Evolutionary conservation across 2,329 filamentous ascomycete genomes (phyloP).

Genomic region (Aureobasidium sp.): DNA sequence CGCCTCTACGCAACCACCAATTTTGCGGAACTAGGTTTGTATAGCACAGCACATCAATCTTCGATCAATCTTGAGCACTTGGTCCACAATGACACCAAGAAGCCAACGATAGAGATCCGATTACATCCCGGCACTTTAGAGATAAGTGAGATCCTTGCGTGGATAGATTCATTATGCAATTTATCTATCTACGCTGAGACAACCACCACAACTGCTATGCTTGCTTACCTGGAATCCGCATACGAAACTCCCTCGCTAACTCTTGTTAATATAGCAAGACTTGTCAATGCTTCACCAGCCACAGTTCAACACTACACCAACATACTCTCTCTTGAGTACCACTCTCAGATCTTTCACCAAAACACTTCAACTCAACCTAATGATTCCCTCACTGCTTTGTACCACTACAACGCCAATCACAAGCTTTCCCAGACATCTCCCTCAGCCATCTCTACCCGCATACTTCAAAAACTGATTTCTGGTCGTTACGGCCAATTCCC

Average conservation of each 20-base stretch:
- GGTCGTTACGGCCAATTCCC: constrained; percentile 4
- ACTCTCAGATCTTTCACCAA: too few species aligned
- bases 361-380: not conserved
- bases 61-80: not conserved
- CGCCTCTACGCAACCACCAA: not conserved
- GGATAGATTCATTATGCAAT: not conserved
- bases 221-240: not conserved
- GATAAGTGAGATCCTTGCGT: not conserved
- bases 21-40: not conserved
- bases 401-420: not conserved
- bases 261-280: not conserved
- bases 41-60: not conserved
- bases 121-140: not conserved
- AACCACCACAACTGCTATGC: not conserved
- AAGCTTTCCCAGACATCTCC: not conserved
- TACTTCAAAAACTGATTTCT: not conserved
- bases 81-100: not conserved
- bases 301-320: not conserved
- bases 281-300: not conserved
- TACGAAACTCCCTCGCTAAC: not conserved
- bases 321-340: not conserved
- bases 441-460: not conserved
- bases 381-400: not conserved
- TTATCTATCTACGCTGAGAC: not conserved
- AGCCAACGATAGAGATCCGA: not conserved